Evolutionary conservation across 2,329 filamentous ascomycete genomes (phyloP), one percentile per base, ranked within the genome.

Genomic region (Paraconiothyrium sp.): DNA sequence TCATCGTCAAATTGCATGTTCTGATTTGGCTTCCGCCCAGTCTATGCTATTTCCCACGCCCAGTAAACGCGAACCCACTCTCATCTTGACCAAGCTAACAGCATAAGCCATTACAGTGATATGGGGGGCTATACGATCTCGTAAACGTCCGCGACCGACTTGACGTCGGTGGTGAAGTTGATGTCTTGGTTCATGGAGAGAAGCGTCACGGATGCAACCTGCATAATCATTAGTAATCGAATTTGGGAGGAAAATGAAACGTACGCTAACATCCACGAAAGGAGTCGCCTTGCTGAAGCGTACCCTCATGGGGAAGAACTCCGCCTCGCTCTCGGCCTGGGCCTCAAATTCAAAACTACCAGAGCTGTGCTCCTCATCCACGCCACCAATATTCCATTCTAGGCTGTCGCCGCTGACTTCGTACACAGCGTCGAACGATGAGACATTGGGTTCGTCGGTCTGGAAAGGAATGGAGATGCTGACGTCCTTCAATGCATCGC

Each of bases 261-360:
- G 90, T 84, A 98, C 94, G 82, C 97, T 93, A 66, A 99, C 92
- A 72, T 97, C 93, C 54, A 98, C 87, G 78, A 92, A 97, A 32
- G 95, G 94, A 61, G 86, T 88, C 46, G 88, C 86, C 86, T 97
- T 97, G 66, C 88, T 90, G 81, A 99, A 99, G 58, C 89, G 87
- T 63, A 98, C 89, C 57, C 88, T 90, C 94, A 99, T 98, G 1
- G 95, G 95, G 89, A 99, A 99, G 83, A 98, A 98, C 72, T 97
- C 94, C 59, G 92, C 90, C 76, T 98, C 95, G 68, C 94, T 92
- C 58, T 89, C 88, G 11, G 92, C 92, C 77, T 92, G 89, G 1
- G 93, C 93, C 80, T 98, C 95, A 69, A 99, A 98, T 78, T 99
- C 95, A 74, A 99, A 98, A 50, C 92, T 90, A 20, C 95, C 95